phyloP scores from a whole-genome alignment of 306 rosid species.

The Vicia faba region DNA sequence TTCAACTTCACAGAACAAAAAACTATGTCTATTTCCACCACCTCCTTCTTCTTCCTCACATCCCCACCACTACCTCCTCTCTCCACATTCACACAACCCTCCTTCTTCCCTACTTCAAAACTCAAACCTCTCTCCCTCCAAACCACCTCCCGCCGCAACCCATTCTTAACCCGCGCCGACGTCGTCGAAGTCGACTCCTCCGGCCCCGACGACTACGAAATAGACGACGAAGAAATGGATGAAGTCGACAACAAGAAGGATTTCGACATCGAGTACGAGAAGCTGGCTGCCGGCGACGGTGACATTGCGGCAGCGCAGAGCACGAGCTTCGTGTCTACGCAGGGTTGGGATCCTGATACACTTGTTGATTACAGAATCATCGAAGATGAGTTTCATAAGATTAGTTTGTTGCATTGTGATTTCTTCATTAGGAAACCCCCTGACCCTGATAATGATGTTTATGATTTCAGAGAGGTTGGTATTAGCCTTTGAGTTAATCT shows the following conservation, averaged over 20 bases:
- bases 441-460: constrained; percentile 83
- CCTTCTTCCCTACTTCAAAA: constrained; percentile 33
- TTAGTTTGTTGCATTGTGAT: constrained; percentile 74
- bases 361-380: constrained; percentile 81
- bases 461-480: constrained; percentile 86
- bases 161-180: constrained; percentile 63
- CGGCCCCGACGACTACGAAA: constrained; percentile 77
- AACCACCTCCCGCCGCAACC: constrained; percentile 34
- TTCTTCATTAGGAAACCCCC: constrained; percentile 90
- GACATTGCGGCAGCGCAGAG: constrained; percentile 67
- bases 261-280: constrained; percentile 88
- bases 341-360: constrained; percentile 82
- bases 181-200: constrained; percentile 67
- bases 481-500: background rate
- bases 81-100: constrained; percentile 21
- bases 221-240: constrained; percentile 85
- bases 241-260: constrained; percentile 91
- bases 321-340: constrained; percentile 69
- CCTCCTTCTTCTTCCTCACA: constrained; percentile 43
- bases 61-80: constrained; percentile 30
- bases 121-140: constrained; percentile 35
- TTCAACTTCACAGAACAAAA: background rate
- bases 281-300: constrained; percentile 40
- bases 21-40: background rate
- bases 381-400: constrained; percentile 91